Conservation (phyloP, 1,139 yeast species). For the Lodderomyces elongisporus region DNA sequence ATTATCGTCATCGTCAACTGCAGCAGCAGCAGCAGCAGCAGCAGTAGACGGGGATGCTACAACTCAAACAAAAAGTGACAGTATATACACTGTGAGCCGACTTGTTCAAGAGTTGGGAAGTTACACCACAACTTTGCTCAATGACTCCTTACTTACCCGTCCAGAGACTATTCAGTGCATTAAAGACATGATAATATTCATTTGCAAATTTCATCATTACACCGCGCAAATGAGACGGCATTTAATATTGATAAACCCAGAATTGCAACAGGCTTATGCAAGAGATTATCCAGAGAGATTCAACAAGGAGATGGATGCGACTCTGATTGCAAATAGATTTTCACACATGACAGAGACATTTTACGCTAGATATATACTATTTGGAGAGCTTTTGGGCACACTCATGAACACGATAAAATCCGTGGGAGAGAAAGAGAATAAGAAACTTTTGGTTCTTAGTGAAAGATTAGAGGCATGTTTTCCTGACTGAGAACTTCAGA, state of each 20-base stretch:
- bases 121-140: slow-evolving; percentile 59
- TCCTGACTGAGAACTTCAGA: slow-evolving; percentile 18
- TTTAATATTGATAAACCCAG: slow-evolving; percentile 47
- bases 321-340: slow-evolving; percentile 37
- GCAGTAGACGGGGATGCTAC: no score
- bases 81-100: background rate
- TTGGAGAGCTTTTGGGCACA: slow-evolving; percentile 50
- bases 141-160: slow-evolving; percentile 66
- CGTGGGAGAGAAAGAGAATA: slow-evolving; percentile 62
- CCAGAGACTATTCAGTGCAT: slow-evolving; percentile 48
- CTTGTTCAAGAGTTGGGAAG: slow-evolving; percentile 38
- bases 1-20: no score
- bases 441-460: slow-evolving; percentile 48
- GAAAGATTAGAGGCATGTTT: slow-evolving; percentile 47
- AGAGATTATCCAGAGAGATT: slow-evolving; percentile 39
- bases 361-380: slow-evolving; percentile 48
- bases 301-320: slow-evolving; percentile 31
- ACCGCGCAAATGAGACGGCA: slow-evolving; percentile 52
- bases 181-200: slow-evolving; percentile 40
- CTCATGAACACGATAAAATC: slow-evolving; percentile 52
- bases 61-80: no score
- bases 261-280: slow-evolving; percentile 36
- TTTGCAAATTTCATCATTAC: slow-evolving; percentile 53
- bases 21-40: no score
- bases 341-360: slow-evolving; percentile 45